Conservation (phyloP, 192 early-diverging fungal genomes). For the Gigaspora rosea region DNA sequence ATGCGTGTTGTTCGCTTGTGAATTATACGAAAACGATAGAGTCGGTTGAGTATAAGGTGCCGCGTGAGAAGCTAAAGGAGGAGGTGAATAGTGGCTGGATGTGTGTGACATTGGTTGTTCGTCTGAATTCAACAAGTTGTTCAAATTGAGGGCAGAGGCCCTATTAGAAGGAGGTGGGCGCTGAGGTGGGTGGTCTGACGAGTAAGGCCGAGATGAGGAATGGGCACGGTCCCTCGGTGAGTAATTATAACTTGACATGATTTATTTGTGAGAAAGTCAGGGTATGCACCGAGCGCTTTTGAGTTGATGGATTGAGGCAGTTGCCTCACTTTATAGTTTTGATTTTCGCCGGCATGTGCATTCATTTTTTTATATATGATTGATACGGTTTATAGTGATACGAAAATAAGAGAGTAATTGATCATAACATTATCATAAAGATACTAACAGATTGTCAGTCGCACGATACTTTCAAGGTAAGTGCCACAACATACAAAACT, state of each 20-base stretch:
- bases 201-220: background rate
- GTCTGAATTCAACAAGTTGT: constrained; percentile 26
- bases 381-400: constrained; percentile 1
- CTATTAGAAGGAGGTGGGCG: constrained; percentile 12
- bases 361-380: background rate
- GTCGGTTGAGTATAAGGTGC: background rate
- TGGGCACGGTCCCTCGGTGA: background rate
- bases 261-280: background rate
- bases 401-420: background rate
- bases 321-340: constrained; percentile 7
- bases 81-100: background rate
- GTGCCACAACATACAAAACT: background rate
- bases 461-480: background rate
- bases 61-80: constrained; percentile 6
- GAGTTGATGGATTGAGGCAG: background rate
- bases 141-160: constrained; percentile 7
- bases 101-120: constrained; percentile 7
- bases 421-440: background rate
- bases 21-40: background rate
- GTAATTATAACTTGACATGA: constrained; percentile 24
- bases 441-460: background rate
- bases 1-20: constrained; percentile 7
- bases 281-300: background rate
- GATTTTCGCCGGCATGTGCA: background rate
- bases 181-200: constrained; percentile 18